Evolutionary conservation across 23 red algal genomes (phyloP), one percentile per base, ranked within the genome.

Genomic region (Gracilaria gracilis): DNA sequence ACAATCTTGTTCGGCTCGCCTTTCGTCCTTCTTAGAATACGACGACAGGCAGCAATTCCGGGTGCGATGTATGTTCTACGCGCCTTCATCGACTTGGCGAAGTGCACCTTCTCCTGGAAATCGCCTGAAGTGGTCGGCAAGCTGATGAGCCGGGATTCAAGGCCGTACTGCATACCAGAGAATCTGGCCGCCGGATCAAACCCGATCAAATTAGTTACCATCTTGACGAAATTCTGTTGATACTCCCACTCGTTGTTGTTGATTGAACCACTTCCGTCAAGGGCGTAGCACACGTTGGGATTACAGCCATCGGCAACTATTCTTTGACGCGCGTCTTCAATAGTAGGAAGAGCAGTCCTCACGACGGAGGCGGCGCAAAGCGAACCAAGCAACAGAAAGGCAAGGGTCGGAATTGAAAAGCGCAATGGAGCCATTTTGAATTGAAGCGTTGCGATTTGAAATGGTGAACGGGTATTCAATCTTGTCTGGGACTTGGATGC

Each of bases 261-360:
- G 23, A 85, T 50, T n/a, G 81, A 65, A 20, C 39, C 46, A 37
- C 81, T 85, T 42, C 81, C 81, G 71, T 85, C 81, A 20, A 85
- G 1, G 7, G 81, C 81, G 50, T 51, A 71, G 36, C 81, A 85
- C 27, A 85, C 32, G 12, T 65, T 69, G 17, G 81, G 80, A 59
- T 61, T 11, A 27, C 80, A 83, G 35, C 42, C n/a, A n/a, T n/a
- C n/a, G n/a, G n/a, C n/a, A n/a, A n/a, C n/a, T n/a, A n/a, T n/a
- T n/a, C n/a, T n/a, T n/a, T n/a, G n/a, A n/a, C n/a, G n/a, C n/a
- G n/a, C n/a, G n/a, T n/a, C n/a, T n/a, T n/a, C n/a, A n/a, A n/a
- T n/a, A n/a, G n/a, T n/a, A n/a, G n/a, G n/a, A n/a, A n/a, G n/a
- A n/a, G n/a, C n/a, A n/a, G n/a, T n/a, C n/a, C n/a, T n/a, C n/a